phyloP scores from a whole-genome alignment of 2,329 filamentous ascomycete species.

The Fusarium goolgardi region DNA sequence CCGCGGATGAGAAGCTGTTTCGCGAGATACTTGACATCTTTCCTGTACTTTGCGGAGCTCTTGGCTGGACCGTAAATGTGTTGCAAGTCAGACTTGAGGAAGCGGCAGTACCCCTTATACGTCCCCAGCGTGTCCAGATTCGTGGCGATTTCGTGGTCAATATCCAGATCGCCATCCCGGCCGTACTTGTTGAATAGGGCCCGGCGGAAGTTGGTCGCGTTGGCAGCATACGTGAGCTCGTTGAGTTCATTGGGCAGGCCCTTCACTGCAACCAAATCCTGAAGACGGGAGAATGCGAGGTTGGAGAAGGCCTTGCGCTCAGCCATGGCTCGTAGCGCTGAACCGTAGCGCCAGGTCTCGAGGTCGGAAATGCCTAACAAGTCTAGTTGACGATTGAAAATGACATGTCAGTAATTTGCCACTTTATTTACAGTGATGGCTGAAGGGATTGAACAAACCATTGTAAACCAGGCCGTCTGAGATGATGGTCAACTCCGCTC shows the following conservation, averaged over 20 bases:
- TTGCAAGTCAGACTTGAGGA: not conserved
- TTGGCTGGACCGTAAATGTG: slow-evolving; percentile 45
- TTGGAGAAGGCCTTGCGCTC: not conserved
- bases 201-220: not conserved
- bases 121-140: not conserved
- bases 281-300: not conserved
- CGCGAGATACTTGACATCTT: slow-evolving; percentile 46
- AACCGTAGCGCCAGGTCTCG: not conserved
- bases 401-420: not conserved
- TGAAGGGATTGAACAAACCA: not conserved
- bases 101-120: not conserved
- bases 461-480: not conserved
- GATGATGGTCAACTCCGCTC: not conserved
- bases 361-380: not conserved
- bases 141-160: not conserved
- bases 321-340: not conserved
- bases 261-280: not conserved
- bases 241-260: not conserved
- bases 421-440: not conserved
- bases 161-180: not conserved
- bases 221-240: not conserved
- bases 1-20: slow-evolving; percentile 49
- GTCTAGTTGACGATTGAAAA: not conserved
- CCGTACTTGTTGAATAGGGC: not conserved
- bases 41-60: slow-evolving; percentile 36